Conservation (phyloP, 441 rosid species). For the Geranium incanum region DNA sequence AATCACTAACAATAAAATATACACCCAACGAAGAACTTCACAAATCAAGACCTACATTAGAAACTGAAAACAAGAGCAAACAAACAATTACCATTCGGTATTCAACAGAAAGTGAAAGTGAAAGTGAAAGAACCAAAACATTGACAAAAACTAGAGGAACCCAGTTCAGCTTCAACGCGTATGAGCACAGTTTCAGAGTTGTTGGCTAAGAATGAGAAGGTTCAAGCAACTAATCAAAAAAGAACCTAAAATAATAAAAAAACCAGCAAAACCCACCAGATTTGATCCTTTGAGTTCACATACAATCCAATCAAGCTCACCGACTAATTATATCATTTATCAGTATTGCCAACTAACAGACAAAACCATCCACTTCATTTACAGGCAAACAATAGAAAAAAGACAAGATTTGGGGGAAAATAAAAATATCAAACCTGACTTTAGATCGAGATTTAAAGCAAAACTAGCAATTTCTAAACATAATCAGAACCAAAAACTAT, state of each 20-base stretch:
- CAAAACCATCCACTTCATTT: constrained; percentile 6
- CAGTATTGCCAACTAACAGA: background rate
- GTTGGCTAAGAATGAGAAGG: constrained; percentile 4
- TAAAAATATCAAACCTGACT: constrained; percentile 2
- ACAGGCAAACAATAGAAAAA: background rate
- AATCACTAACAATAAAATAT: constrained; percentile 7
- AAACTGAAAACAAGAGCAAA: constrained; percentile 2
- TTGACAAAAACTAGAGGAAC: background rate
- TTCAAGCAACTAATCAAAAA: background rate
- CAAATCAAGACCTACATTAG: constrained; percentile 13
- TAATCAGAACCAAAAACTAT: background rate
- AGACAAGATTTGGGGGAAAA: constrained; percentile 9
- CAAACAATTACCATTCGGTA: constrained; percentile 4
- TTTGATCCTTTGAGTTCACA: background rate
- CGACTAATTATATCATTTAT: background rate
- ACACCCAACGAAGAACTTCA: constrained; percentile 20
- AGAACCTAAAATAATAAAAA: background rate
- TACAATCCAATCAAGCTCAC: constrained; percentile 7
- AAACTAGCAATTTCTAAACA: background rate
- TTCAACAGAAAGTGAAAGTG: background rate
- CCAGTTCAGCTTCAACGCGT: constrained; percentile 12
- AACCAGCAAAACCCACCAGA: background rate
- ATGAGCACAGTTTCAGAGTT: background rate
- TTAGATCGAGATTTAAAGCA: constrained; percentile 9
- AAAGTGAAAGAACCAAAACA: background rate